A percentile compares a stretch with the other conserved stretches of the same genome.
Evolutionary conservation across 2,329 filamentous ascomycete species (phyloP).

Genomic region (Chrysoporthe cubensis): DNA sequence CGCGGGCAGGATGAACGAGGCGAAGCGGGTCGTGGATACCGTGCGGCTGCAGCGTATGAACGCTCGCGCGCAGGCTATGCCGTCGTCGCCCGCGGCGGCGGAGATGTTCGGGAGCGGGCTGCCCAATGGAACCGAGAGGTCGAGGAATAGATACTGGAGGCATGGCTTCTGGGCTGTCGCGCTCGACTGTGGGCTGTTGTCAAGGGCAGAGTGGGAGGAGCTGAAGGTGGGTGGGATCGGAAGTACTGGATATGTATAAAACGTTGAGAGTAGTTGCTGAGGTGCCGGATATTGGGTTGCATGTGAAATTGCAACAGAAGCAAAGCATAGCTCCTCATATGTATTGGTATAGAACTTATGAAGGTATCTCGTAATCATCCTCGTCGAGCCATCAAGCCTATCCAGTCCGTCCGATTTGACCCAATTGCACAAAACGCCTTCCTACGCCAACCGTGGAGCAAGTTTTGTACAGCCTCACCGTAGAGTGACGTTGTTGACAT

Average conservation of each 20-base stretch:
- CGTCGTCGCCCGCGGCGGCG: constrained; percentile 16
- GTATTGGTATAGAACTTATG: background rate
- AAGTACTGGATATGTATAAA: background rate
- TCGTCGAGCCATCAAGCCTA: background rate
- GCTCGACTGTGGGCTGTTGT: constrained; percentile 44
- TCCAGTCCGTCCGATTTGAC: background rate
- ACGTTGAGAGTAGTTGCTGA: background rate
- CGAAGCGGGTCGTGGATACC: constrained; percentile 34
- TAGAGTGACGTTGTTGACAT: background rate
- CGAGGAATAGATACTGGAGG: constrained; percentile 44
- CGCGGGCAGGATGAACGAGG: constrained; percentile 31
- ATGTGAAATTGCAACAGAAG: background rate
- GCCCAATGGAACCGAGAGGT: constrained; percentile 9
- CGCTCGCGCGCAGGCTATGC: constrained; percentile 25
- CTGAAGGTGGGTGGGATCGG: background rate
- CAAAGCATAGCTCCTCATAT: background rate
- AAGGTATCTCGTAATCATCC: background rate
- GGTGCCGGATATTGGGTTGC: background rate
- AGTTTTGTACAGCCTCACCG: background rate
- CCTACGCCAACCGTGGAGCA: background rate
- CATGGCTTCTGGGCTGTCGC: constrained; percentile 57
- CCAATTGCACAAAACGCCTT: background rate
- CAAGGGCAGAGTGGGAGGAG: constrained; percentile 17
- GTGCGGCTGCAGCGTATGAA: constrained; percentile 35
- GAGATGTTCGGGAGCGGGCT: background rate